These are phyloP conservation scores for Chrysoporthe deuterocubensis DNA, from an alignment of 2,329 filamentous ascomycete species.

Conservation along the genomic window DNA sequence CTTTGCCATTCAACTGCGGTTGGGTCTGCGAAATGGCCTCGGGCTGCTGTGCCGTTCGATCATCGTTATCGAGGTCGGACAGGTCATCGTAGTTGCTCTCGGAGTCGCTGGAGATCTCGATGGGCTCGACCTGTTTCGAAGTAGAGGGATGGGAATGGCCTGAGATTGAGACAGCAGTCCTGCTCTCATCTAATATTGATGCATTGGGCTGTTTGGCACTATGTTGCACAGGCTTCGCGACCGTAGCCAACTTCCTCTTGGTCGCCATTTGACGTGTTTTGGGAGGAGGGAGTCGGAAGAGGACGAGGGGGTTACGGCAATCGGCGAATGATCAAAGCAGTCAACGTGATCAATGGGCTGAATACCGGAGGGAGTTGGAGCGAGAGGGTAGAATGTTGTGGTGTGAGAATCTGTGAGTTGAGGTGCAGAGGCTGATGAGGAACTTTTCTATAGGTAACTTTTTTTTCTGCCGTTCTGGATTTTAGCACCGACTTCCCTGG, in stretches of 20 bases:
- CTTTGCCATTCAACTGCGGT: constrained; percentile 12
- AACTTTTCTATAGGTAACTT: constrained; percentile 29
- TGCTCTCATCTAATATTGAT: constrained; percentile 61
- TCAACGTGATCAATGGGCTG: neutral
- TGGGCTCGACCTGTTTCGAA: constrained; percentile 46
- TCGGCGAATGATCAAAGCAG: neutral
- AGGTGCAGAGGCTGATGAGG: constrained; percentile 4
- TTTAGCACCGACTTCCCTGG: constrained; percentile 15
- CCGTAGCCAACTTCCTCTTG: constrained; percentile 63
- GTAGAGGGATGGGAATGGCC: constrained; percentile 36
- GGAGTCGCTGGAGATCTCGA: constrained; percentile 63
- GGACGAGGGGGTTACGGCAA: neutral
- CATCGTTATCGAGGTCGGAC: constrained; percentile 41
- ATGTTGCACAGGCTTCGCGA: constrained; percentile 60
- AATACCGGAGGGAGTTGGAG: neutral
- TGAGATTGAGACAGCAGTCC: constrained; percentile 53
- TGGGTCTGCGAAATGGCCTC: constrained; percentile 28
- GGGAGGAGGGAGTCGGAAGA: neutral
- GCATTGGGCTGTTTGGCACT: constrained; percentile 56
- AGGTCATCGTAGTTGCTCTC: constrained; percentile 51
- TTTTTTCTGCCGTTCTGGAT: constrained; percentile 31
- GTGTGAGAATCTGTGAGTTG: neutral
- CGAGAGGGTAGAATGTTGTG: neutral
- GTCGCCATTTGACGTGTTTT: constrained; percentile 53
- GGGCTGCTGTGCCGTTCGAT: constrained; percentile 34